Percentiles rank a stretch among this genome's conserved stretches.
These are phyloP conservation scores for Aquilaria yunnanensis DNA, from an alignment of 345 rosid genomes.

Conservation along the genomic window DNA sequence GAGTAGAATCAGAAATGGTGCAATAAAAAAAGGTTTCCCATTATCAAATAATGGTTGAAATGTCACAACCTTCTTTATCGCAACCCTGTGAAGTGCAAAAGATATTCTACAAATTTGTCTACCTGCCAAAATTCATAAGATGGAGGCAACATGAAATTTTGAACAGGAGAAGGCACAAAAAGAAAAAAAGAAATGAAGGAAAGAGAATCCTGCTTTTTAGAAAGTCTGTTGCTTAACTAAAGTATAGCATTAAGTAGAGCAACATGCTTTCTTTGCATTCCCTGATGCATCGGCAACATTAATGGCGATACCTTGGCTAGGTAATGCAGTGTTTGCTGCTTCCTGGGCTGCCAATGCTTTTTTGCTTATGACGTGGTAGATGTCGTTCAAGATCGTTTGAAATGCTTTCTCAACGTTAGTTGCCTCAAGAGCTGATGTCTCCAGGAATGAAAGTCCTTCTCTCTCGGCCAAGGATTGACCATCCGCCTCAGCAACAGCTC, in stretches of 20 bases:
- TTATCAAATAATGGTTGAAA: conserved; percentile 5
- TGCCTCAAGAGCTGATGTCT: conserved; percentile 59
- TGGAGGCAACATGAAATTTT: neutral
- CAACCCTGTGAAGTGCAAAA: conserved; percentile 17
- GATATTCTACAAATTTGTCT: conserved; percentile 38
- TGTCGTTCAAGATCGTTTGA: conserved; percentile 50
- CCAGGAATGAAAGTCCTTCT: conserved; percentile 57
- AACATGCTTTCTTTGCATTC: conserved; percentile 34
- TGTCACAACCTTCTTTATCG: conserved; percentile 20
- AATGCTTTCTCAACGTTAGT: conserved; percentile 56
- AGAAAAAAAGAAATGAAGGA: neutral
- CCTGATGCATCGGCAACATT: conserved; percentile 46
- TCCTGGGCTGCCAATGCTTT: conserved; percentile 59
- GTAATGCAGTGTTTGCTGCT: conserved; percentile 34
- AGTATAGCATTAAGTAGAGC: conserved; percentile 31
- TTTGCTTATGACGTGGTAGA: conserved; percentile 51
- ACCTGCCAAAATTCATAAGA: conserved; percentile 28
- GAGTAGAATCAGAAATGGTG: neutral
- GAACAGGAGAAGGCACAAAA: conserved; percentile 12
- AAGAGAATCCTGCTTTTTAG: conserved; percentile 1
- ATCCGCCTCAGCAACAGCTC: conserved; percentile 49
- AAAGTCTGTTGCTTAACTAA: neutral
- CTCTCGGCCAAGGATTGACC: conserved; percentile 45
- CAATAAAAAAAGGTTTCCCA: conserved; percentile 6
- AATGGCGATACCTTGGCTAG: conserved; percentile 51